These are phyloP conservation scores for Pulveroboletus sp. DNA, from an alignment of 768 basidiomycete genomes.

Conservation along the genomic window DNA sequence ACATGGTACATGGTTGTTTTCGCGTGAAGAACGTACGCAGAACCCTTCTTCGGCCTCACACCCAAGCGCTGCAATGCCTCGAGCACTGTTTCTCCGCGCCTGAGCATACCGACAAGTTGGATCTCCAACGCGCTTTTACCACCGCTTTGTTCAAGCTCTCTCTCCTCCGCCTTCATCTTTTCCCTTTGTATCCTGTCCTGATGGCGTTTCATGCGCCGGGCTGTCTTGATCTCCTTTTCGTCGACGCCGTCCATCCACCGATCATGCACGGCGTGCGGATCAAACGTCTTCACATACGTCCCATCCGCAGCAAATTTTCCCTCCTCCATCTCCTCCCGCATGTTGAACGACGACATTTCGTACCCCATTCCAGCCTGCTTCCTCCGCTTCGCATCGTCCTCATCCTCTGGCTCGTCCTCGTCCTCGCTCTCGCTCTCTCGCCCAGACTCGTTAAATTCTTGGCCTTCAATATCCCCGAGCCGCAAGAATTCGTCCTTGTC, in stretches of 20 bases:
- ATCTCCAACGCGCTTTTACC: constrained; percentile 62
- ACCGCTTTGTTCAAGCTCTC: constrained; percentile 66
- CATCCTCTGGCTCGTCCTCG: constrained; percentile 52
- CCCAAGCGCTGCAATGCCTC: constrained; percentile 89
- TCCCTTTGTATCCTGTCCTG: constrained; percentile 72
- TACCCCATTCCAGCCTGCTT: constrained; percentile 90
- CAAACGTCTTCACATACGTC: constrained; percentile 78
- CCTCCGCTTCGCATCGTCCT: constrained; percentile 73
- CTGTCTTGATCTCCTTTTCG: constrained; percentile 82
- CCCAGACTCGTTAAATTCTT: constrained; percentile 63
- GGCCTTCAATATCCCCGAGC: constrained; percentile 95
- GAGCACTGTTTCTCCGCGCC: constrained; percentile 88
- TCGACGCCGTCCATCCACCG: constrained; percentile 92
- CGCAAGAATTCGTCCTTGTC: constrained; percentile 75
- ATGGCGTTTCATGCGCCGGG: constrained; percentile 69
- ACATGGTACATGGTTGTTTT: background rate
- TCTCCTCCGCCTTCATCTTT: constrained; percentile 69
- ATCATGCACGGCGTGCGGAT: constrained; percentile 91
- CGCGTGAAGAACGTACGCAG: constrained; percentile 18
- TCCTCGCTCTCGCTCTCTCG: constrained; percentile 40
- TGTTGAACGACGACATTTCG: constrained; percentile 94
- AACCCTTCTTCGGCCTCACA: constrained; percentile 50
- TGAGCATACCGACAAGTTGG: constrained; percentile 70
- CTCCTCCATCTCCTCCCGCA: constrained; percentile 98
- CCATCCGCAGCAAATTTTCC: constrained; percentile 97